Percentiles rank a stretch among this genome's conserved stretches.
Conservation (phyloP, 345 rosid species). For the Chamaenerion angustifolium region DNA sequence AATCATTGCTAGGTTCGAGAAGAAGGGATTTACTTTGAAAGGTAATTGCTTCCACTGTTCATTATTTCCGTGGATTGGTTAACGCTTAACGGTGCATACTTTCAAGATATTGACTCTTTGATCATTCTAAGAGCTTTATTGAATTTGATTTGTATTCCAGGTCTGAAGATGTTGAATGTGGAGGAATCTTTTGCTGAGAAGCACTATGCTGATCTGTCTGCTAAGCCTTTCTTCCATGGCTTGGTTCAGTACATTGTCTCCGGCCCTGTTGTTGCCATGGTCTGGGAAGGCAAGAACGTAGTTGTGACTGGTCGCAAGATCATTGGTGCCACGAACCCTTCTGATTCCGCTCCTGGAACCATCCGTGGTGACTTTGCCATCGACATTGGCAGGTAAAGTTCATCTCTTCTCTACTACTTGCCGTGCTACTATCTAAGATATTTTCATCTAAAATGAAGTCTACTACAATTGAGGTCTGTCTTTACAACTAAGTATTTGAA, state of each 20-base stretch:
- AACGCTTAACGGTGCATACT: no score
- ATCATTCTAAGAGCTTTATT: background rate
- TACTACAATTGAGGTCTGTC: no score
- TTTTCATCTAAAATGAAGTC: no score
- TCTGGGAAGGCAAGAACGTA: slow-evolving; percentile 90
- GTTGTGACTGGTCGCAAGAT: slow-evolving; percentile 74
- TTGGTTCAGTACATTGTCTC: slow-evolving; percentile 87
- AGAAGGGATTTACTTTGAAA: slow-evolving; percentile 86
- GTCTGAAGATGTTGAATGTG: slow-evolving; percentile 62
- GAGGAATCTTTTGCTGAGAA: slow-evolving; percentile 72
- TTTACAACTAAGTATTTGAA: background rate
- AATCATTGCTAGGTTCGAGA: slow-evolving; percentile 79
- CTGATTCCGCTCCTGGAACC: slow-evolving; percentile 81
- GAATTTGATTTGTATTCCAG: slow-evolving; percentile 15
- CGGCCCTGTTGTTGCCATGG: slow-evolving; percentile 93
- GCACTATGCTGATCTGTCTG: slow-evolving; percentile 71
- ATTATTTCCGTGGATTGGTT: no score
- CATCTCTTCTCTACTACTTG: no score
- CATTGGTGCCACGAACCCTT: slow-evolving; percentile 95
- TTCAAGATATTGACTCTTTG: no score
- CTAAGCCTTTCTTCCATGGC: slow-evolving; percentile 76
- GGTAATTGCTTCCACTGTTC: slow-evolving; percentile 21
- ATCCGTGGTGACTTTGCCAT: slow-evolving; percentile 89
- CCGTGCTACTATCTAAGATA: no score
- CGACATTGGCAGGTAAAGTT: slow-evolving; percentile 68